Conservation (phyloP, 2,329 filamentous ascomycete genomes). For the Phyllosticta citrichinensis region DNA sequence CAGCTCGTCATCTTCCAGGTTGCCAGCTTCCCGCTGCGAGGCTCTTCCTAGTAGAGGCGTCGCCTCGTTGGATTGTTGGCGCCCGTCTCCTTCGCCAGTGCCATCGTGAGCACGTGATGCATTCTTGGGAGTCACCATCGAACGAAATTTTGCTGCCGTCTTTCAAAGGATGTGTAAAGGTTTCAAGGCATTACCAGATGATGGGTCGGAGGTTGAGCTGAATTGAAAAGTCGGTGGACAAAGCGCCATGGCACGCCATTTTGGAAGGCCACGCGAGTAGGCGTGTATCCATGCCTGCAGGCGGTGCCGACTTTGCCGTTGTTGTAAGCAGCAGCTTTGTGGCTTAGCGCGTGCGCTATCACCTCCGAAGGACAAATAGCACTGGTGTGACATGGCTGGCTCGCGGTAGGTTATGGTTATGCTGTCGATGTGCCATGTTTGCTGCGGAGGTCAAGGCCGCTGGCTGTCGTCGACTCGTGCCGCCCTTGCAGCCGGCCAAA, state of each 20-base stretch:
- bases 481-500: no score
- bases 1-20: background rate
- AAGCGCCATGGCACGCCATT: background rate
- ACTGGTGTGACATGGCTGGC: no score
- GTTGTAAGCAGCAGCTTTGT: background rate
- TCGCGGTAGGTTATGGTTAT: no score
- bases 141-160: background rate
- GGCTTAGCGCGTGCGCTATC: background rate
- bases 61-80: background rate
- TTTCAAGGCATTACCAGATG: background rate
- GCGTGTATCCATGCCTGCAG: no score
- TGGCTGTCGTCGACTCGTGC: no score
- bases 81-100: background rate
- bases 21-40: background rate
- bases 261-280: background rate
- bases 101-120: background rate
- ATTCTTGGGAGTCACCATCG: background rate
- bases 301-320: background rate
- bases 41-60: background rate
- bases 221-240: background rate
- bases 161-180: background rate
- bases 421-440: no score
- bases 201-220: background rate
- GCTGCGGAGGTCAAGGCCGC: no score
- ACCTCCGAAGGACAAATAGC: background rate